Percentiles rank a stretch among this genome's conserved stretches.
phyloP scores from a whole-genome alignment of 2,329 filamentous ascomycete species.

The Hypoxylon sp. region DNA sequence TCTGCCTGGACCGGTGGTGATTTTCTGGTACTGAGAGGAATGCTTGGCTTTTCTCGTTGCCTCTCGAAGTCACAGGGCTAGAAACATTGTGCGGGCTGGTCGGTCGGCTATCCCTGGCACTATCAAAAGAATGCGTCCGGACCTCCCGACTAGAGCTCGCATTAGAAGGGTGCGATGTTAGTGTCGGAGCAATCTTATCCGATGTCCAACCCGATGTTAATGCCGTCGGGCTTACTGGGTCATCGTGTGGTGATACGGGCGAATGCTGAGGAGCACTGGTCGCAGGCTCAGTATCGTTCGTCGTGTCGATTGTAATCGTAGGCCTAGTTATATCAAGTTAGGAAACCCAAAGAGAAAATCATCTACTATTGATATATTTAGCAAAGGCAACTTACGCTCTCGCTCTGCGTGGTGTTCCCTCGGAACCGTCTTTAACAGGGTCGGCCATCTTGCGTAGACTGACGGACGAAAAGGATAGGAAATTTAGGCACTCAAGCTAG shows the following conservation, averaged over 20 bases:
- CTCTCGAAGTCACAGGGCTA: conserved; percentile 59
- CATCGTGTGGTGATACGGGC: conserved; percentile 42
- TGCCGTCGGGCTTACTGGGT: conserved; percentile 46
- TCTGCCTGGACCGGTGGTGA: conserved; percentile 68
- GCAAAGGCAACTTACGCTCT: conserved; percentile 42
- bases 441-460: conserved; percentile 36
- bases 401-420: conserved; percentile 39
- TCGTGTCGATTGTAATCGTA: conserved; percentile 51
- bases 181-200: conserved; percentile 35
- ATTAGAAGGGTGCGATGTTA: conserved; percentile 35
- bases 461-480: conserved; percentile 9
- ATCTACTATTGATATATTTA: background rate
- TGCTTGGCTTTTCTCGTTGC: conserved; percentile 57
- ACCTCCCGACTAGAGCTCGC: conserved; percentile 51
- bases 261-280: conserved; percentile 37
- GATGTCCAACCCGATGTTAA: conserved; percentile 42
- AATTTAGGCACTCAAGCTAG: no score
- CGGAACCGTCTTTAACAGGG: conserved; percentile 33
- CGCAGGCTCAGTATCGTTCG: conserved; percentile 42
- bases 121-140: conserved; percentile 71
- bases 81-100: conserved; percentile 79
- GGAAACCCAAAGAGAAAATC: no score
- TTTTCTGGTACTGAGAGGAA: conserved; percentile 74
- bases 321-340: conserved; percentile 39
- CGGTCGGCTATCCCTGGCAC: conserved; percentile 67